Evolutionary conservation across 2,329 filamentous ascomycete species (phyloP).

Genomic region (Aspergillus sp.): DNA sequence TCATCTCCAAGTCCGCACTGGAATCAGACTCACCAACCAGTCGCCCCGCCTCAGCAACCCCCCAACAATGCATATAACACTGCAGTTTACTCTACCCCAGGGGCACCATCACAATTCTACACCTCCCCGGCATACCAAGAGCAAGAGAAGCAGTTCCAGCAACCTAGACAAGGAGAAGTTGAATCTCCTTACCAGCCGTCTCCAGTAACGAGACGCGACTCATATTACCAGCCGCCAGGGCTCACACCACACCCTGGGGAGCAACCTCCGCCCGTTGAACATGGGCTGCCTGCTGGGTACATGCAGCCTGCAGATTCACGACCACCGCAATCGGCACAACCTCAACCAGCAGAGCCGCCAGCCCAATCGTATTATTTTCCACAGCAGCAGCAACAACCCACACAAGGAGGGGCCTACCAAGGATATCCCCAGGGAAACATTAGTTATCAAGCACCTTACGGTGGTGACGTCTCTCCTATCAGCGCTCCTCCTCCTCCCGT

Average conservation of each 20-base stretch:
- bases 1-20: constrained; percentile 19
- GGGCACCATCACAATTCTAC: constrained; percentile 21
- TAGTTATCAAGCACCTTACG: constrained; percentile 16
- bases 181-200: constrained; percentile 22
- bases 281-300: constrained; percentile 18
- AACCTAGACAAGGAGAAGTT: constrained; percentile 18
- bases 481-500: constrained; percentile 14
- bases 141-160: constrained; percentile 19
- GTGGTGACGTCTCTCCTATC: constrained; percentile 20
- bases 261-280: constrained; percentile 15
- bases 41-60: constrained; percentile 22
- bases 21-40: constrained; percentile 21
- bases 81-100: constrained; percentile 16
- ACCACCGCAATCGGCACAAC: constrained; percentile 16
- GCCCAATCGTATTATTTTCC: constrained; percentile 22
- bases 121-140: constrained; percentile 14
- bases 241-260: constrained; percentile 18
- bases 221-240: constrained; percentile 24
- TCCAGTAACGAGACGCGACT: constrained; percentile 21
- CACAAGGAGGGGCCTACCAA: constrained; percentile 9
- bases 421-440: constrained; percentile 15
- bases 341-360: constrained; percentile 15
- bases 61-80: constrained; percentile 17
- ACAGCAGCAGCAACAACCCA: constrained; percentile 16
- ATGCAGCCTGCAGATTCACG: constrained; percentile 16